Percentiles rank a stretch among this genome's conserved stretches.
phyloP scores from a whole-genome alignment of 257 asterid genomes.

The Striga asiatica region DNA sequence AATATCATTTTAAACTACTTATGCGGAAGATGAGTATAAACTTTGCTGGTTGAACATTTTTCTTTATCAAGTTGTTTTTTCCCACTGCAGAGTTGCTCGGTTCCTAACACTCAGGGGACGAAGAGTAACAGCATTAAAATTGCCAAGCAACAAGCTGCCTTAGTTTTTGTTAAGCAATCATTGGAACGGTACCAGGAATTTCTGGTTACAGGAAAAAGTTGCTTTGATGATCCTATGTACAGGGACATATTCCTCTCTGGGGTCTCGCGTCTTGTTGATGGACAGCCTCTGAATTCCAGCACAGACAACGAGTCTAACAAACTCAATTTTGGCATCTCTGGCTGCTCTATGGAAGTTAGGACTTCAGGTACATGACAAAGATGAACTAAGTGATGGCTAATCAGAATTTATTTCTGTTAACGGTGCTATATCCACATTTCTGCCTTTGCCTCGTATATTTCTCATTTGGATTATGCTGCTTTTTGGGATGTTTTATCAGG shows the following conservation, averaged over 20 bases:
- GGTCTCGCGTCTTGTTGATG: conserved; percentile 40
- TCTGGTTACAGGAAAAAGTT: conserved; percentile 61
- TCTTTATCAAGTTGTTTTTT: not conserved
- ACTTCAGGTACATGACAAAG: conserved; percentile 43
- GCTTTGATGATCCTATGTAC: conserved; percentile 60
- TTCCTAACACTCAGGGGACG: conserved; percentile 71
- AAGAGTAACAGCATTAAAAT: conserved; percentile 74
- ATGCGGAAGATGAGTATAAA: not conserved
- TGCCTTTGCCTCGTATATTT: not conserved
- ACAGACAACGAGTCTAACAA: conserved; percentile 44
- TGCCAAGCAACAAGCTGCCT: conserved; percentile 80
- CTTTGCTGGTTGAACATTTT: not conserved
- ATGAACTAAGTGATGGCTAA: conserved; percentile 9
- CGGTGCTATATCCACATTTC: not conserved
- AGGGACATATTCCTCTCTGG: conserved; percentile 66
- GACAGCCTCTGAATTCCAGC: conserved; percentile 30
- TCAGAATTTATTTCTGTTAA: conserved; percentile 8
- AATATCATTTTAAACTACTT: not conserved
- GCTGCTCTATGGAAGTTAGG: conserved; percentile 49
- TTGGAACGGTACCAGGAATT: conserved; percentile 62
- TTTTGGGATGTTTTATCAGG: no score
- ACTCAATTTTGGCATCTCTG: conserved; percentile 36
- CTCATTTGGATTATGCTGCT: conserved; percentile 2
- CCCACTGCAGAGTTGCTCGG: conserved; percentile 56
- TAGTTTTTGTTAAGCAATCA: conserved; percentile 70